Evolutionary conservation across 768 basidiomycete genomes (phyloP), one percentile per base, ranked within the genome.

Genomic region (Rhodotorula kratochvilovae): DNA sequence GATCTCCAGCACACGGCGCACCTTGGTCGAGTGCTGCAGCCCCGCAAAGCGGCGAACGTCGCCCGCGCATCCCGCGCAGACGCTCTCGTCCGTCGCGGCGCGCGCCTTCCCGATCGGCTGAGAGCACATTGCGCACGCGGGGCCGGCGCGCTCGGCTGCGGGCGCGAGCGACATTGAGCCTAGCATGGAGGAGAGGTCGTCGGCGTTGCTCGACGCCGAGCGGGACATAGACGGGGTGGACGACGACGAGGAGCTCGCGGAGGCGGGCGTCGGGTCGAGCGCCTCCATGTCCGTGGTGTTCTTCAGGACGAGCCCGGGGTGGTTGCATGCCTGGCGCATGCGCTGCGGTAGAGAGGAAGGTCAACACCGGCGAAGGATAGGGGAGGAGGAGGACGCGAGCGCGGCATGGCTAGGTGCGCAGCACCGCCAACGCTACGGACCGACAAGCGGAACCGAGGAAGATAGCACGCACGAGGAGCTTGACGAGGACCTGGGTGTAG

Each of bases 251-350:
- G 10, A 84, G 79, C 67, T 84, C 23, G 19, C 29, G 8, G 15
- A 15, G 3, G 29, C 58, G 42, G 63, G 51, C 2, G 42, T 56
- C 33, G 89, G 85, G 16, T 91, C 89, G 12, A 93, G 63, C 1
- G 50, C 73, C 0, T 70, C 73, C 21, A 84, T 81, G 77, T 94
- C 92, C 23, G 83, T 36, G 1, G 69, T 33, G 27, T 63, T 50
- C 65, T 58, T 54, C n/a, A 62, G 63, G 48, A 66, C 54, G 51
- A 79, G 75, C 58, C 73, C 66, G 3, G 71, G 61, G 36, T 67
- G 59, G 23, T 33, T 79, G 84, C 39, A 70, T 89, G 94, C 91
- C 85, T 99, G 95, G 39, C 95, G 87, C 58, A 97, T 83, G 42
- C 95, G 86, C 59, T 96, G 84, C 71, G 90, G 83, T 43, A 42